A percentile compares a stretch with the other conserved stretches of the same genome.
Evolutionary conservation across 2,329 filamentous ascomycete genomes (phyloP).

Genomic region (Kalmusia sp.): DNA sequence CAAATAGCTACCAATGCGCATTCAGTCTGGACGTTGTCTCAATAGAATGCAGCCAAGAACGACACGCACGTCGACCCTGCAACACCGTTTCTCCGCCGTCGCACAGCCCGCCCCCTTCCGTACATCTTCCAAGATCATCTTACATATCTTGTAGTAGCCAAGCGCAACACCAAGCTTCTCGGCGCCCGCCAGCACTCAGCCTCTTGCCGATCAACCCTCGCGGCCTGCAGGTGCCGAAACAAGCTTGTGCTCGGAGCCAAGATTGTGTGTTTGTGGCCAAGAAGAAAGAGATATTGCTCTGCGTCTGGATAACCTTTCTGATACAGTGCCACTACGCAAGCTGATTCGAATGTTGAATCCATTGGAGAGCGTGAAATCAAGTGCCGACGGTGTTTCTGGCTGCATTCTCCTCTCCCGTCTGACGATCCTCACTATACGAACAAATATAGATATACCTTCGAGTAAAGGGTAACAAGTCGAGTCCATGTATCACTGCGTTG

Average conservation of each 20-base stretch:
- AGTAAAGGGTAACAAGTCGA: too few relatives aligned
- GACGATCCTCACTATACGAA: too few relatives aligned
- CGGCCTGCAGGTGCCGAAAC: neutral
- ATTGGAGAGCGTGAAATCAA: too few relatives aligned
- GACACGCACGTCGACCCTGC: slow-evolving; percentile 8
- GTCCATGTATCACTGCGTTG: too few relatives aligned
- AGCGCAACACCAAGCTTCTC: slow-evolving; percentile 10
- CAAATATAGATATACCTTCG: too few relatives aligned
- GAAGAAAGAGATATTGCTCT: neutral
- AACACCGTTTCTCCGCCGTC: slow-evolving; percentile 13
- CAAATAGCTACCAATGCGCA: too few relatives aligned
- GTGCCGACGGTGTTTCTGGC: too few relatives aligned
- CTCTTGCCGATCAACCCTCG: slow-evolving; percentile 8
- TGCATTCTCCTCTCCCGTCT: too few relatives aligned
- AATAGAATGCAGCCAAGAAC: slow-evolving; percentile 20
- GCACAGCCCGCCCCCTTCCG: neutral
- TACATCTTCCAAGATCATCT: slow-evolving; percentile 4
- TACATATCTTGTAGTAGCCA: slow-evolving; percentile 10
- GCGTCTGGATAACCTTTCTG: too few relatives aligned
- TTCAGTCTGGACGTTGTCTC: slow-evolving; percentile 1
- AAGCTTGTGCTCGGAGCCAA: too few relatives aligned
- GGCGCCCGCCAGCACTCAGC: neutral
- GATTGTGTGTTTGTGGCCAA: slow-evolving; percentile 7
- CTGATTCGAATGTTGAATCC: too few relatives aligned
- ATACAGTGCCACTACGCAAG: neutral